Evolutionary conservation across 768 basidiomycete genomes (phyloP).

Genomic region (Phanerochaete carnosa): DNA sequence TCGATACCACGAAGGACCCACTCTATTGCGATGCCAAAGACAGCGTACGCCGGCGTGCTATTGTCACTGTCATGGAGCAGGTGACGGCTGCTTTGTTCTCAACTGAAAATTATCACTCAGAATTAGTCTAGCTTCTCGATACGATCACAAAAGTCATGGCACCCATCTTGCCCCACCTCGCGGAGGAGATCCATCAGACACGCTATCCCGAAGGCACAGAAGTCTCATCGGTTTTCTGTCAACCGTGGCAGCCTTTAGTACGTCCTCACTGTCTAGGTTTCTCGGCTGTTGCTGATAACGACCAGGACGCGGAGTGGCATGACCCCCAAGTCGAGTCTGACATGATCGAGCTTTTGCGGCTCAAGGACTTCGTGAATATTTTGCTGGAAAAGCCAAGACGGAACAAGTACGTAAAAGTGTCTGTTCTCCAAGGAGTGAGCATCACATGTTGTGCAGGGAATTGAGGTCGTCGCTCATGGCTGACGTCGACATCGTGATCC

Average conservation of each 20-base stretch:
- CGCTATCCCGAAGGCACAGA: slow-evolving; percentile 22
- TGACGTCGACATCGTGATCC: slow-evolving; percentile 50
- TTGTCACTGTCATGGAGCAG: slow-evolving; percentile 69
- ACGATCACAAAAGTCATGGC: slow-evolving; percentile 72
- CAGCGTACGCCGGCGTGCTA: slow-evolving; percentile 54
- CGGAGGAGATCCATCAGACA: slow-evolving; percentile 75
- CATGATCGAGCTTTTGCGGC: slow-evolving; percentile 58
- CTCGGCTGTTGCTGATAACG: neutral
- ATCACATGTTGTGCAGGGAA: slow-evolving; percentile 37
- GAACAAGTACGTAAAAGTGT: slow-evolving; percentile 53
- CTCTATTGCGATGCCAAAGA: slow-evolving; percentile 68
- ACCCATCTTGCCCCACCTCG: slow-evolving; percentile 86
- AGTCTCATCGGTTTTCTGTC: slow-evolving; percentile 64
- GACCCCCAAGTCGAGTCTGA: slow-evolving; percentile 53
- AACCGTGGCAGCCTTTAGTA: slow-evolving; percentile 69
- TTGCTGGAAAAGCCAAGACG: slow-evolving; percentile 75
- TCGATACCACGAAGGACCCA: slow-evolving; percentile 87
- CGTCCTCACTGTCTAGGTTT: slow-evolving; percentile 29
- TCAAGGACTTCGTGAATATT: slow-evolving; percentile 59
- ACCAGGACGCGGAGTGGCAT: slow-evolving; percentile 59
- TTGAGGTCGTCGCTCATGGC: slow-evolving; percentile 78
- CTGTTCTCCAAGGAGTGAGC: neutral
- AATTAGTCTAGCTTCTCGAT: slow-evolving; percentile 48
- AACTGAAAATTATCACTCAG: neutral
- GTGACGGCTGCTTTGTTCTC: slow-evolving; percentile 33